A percentile compares a stretch with the other conserved stretches of the same genome.
Evolutionary conservation across 1,284 basidiomycete species (phyloP).

Genomic region (Rhodotorula sp.): DNA sequence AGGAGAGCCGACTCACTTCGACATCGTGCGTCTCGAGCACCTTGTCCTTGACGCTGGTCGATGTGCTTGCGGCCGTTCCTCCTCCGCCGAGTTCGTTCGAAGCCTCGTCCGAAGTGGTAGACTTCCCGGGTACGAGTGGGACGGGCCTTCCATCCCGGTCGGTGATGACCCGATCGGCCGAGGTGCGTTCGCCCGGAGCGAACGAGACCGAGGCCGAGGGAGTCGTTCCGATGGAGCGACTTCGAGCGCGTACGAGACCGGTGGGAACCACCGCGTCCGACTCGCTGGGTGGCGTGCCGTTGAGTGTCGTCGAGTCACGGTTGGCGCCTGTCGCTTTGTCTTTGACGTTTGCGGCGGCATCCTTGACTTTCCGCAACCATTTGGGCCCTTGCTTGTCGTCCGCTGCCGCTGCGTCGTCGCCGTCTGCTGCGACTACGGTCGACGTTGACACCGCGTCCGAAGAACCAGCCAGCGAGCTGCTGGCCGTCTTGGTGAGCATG

Average conservation of each 20-base stretch:
- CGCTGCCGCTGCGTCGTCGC: neutral
- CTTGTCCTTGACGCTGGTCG: constrained; percentile 31
- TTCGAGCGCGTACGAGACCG: neutral
- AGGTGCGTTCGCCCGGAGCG: neutral
- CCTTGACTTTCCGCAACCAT: constrained; percentile 12
- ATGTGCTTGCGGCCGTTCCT: constrained; percentile 8
- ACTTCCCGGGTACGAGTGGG: constrained; percentile 4
- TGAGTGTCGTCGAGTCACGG: neutral
- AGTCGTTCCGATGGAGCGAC: neutral
- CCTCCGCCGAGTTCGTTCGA: neutral
- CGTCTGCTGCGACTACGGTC: neutral
- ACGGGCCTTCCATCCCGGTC: constrained; percentile 22
- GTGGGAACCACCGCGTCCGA: too few species aligned
- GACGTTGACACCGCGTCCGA: neutral
- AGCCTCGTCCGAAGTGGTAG: neutral
- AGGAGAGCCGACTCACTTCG: constrained; percentile 1
- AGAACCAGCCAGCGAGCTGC: neutral
- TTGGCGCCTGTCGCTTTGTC: constrained; percentile 17
- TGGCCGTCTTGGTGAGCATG: neutral
- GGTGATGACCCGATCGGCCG: constrained; percentile 13
- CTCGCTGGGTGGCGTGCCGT: too few species aligned
- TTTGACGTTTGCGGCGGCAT: constrained; percentile 12
- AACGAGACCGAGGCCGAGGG: neutral
- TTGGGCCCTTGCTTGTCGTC: constrained; percentile 20
- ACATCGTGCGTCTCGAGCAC: constrained; percentile 19